phyloP scores from a whole-genome alignment of 192 early-diverging fungal species.

The Coemansia sp. region DNA sequence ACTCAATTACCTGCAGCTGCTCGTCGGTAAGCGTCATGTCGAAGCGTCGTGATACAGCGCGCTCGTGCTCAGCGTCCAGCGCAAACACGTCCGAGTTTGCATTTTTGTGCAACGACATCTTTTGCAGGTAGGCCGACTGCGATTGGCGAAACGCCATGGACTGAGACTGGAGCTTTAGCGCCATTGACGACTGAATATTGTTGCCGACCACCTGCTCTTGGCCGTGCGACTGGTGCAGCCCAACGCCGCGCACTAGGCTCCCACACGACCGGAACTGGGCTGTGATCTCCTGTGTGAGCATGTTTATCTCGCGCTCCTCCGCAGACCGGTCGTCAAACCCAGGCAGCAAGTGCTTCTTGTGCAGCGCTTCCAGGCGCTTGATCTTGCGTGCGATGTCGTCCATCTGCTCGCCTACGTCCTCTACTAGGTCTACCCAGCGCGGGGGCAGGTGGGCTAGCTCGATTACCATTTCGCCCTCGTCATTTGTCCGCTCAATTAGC shows the following conservation, averaged over 20 bases:
- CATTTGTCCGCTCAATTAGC: conserved; percentile 60
- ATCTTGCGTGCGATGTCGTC: conserved; percentile 64
- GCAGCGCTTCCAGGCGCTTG: conserved; percentile 67
- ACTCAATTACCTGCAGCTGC: conserved; percentile 73
- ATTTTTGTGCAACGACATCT: conserved; percentile 48
- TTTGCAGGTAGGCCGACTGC: conserved; percentile 86
- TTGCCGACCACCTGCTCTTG: conserved; percentile 67
- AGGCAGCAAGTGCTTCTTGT: conserved; percentile 86
- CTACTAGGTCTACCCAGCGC: conserved; percentile 91
- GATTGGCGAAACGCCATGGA: conserved; percentile 80
- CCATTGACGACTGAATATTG: conserved; percentile 90
- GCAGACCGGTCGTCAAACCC: conserved; percentile 87
- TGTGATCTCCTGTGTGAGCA: conserved; percentile 81
- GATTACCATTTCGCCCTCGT: conserved; percentile 78
- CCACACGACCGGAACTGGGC: conserved; percentile 84
- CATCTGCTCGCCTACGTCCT: conserved; percentile 74
- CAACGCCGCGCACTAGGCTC: conserved; percentile 73
- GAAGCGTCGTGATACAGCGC: conserved; percentile 35
- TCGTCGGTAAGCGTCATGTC: conserved; percentile 76
- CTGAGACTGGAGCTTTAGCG: conserved; percentile 83
- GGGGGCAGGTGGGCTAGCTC: conserved; percentile 88
- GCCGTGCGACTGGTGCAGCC: conserved; percentile 51
- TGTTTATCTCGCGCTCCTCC: conserved; percentile 80
- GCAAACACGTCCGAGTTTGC: conserved; percentile 48
- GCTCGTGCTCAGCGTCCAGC: conserved; percentile 36